Evolutionary conservation across 2,329 filamentous ascomycete species (phyloP).

Genomic region (Coniochaeta sp.): DNA sequence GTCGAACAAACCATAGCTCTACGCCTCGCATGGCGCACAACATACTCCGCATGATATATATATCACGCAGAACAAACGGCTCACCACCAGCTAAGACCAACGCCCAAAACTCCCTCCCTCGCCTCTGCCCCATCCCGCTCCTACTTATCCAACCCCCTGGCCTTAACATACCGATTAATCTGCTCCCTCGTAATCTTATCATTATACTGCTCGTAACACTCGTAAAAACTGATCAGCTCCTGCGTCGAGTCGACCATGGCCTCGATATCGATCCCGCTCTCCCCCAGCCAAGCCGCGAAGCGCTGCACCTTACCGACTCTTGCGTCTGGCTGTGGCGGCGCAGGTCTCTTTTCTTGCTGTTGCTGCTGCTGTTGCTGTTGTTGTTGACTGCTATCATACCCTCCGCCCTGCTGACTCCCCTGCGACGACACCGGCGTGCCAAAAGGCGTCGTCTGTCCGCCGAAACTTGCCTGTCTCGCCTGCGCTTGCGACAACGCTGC

Average conservation of each 20-base stretch:
- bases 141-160: slow-evolving; percentile 47
- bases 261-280: slow-evolving; percentile 78
- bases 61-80: no score
- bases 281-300: slow-evolving; percentile 72
- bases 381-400: slow-evolving; percentile 9
- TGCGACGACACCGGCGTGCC: slow-evolving; percentile 2
- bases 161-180: slow-evolving; percentile 53
- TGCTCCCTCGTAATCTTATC: slow-evolving; percentile 53
- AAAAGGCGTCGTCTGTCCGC: neutral
- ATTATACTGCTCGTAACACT: slow-evolving; percentile 56
- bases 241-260: slow-evolving; percentile 84
- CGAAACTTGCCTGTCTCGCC: neutral
- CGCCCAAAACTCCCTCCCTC: neutral
- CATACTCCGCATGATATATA: no score
- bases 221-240: slow-evolving; percentile 85
- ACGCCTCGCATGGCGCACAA: no score
- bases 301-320: slow-evolving; percentile 59
- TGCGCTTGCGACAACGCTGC: slow-evolving; percentile 42
- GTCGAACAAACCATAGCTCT: no score
- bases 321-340: slow-evolving; percentile 33
- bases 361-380: no score
- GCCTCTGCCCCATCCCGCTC: neutral
- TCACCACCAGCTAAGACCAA: no score
- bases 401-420: slow-evolving; percentile 7
- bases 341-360: slow-evolving; percentile 32